phyloP scores from a whole-genome alignment of 129 eudicot genomes.

The Helianthus annuus region DNA sequence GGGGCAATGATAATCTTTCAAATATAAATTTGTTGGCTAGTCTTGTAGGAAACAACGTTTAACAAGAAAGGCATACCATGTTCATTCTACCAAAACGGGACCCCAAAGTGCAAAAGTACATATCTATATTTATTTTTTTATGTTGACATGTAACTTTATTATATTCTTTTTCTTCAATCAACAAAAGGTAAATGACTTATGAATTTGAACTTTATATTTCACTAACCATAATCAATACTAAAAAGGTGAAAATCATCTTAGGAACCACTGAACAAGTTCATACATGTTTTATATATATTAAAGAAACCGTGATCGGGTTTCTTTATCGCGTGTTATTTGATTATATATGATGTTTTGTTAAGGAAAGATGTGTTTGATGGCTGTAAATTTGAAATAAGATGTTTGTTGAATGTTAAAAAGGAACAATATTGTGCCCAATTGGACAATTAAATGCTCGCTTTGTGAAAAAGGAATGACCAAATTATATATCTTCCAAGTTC shows the following conservation, averaged over 20 bases:
- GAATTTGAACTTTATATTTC: neutral
- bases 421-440: neutral
- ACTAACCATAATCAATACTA: neutral
- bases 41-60: slow-evolving; percentile 20
- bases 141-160: neutral
- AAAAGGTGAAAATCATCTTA: neutral
- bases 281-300: too few species aligned
- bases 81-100: slow-evolving; percentile 18
- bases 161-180: neutral
- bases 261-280: neutral
- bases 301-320: neutral
- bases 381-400: neutral
- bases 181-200: neutral
- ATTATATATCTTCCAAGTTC: neutral
- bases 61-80: slow-evolving; percentile 22
- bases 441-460: neutral
- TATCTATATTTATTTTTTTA: neutral
- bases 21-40: slow-evolving; percentile 23
- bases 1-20: slow-evolving; percentile 13
- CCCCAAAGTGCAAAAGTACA: slow-evolving; percentile 18
- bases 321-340: neutral
- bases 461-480: neutral
- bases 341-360: neutral
- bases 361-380: neutral
- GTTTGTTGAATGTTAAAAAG: slow-evolving; percentile 2